These are phyloP conservation scores for Rhodamnia rubescens DNA, from an alignment of 345 rosid species.

Conservation along the genomic window DNA sequence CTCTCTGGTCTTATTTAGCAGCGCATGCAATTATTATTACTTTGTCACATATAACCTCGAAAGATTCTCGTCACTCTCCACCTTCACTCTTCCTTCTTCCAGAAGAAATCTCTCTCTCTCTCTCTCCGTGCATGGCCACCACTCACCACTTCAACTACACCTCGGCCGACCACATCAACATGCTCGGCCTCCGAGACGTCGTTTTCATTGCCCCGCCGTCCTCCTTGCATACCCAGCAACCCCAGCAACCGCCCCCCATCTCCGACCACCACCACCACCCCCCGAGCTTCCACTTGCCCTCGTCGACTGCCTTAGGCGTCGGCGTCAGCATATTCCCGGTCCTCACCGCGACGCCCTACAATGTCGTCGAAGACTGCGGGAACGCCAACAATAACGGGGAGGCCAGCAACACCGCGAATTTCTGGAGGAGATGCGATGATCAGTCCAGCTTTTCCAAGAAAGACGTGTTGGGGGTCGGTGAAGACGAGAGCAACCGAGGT, in stretches of 20 bases:
- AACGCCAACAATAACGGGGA: background rate
- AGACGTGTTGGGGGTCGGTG: conserved; percentile 5
- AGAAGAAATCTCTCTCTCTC: background rate
- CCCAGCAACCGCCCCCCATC: conserved; percentile 2
- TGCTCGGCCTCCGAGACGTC: conserved; percentile 62
- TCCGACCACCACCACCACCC: conserved; percentile 7
- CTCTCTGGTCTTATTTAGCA: background rate
- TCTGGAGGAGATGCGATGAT: conserved; percentile 12
- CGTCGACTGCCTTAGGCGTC: conserved; percentile 9
- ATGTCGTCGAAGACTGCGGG: background rate
- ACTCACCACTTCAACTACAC: conserved; percentile 6
- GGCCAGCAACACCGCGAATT: background rate
- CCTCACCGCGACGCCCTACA: conserved; percentile 11
- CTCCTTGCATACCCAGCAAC: conserved; percentile 10
- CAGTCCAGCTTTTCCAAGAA: conserved; percentile 15
- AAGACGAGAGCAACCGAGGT: background rate
- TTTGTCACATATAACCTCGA: background rate
- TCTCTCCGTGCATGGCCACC: conserved; percentile 2
- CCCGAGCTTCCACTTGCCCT: background rate
- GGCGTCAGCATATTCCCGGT: conserved; percentile 20
- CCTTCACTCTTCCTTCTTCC: background rate
- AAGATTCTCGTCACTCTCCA: background rate
- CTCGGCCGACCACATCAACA: conserved; percentile 23
- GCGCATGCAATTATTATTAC: background rate
- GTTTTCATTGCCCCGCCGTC: conserved; percentile 39